Percentiles rank a stretch among this genome's conserved stretches.
phyloP scores from a whole-genome alignment of 176 grass and related monocot species.

The Carex pumila region DNA sequence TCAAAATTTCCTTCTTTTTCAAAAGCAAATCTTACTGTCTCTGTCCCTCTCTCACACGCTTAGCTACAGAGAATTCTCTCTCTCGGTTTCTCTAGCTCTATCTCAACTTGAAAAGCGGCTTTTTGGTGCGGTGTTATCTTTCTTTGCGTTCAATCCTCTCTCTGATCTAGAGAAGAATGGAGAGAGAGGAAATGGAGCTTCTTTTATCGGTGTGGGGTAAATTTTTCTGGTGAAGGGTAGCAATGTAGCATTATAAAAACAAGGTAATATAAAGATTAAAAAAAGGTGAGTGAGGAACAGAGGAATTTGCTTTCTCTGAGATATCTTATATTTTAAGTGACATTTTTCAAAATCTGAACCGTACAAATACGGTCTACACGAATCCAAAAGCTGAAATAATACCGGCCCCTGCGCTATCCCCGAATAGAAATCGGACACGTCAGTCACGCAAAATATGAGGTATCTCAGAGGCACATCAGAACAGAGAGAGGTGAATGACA shows the following conservation, averaged over 20 bases:
- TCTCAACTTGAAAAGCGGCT: neutral
- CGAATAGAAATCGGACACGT: no score
- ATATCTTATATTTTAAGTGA: no score
- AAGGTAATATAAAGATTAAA: neutral
- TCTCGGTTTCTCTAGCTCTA: neutral
- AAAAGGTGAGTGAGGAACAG: neutral
- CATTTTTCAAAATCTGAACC: no score
- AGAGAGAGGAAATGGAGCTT: constrained; percentile 10
- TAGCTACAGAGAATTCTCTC: neutral
- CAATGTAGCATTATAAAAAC: no score
- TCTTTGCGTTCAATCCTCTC: neutral
- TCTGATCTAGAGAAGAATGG: neutral
- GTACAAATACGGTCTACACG: no score
- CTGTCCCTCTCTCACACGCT: neutral
- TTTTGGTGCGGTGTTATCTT: constrained; percentile 4
- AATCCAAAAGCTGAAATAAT: no score
- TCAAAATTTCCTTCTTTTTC: neutral
- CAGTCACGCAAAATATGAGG: no score
- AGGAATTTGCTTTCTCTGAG: no score
- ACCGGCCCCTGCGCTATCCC: no score
- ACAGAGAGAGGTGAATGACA: neutral
- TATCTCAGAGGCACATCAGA: no score
- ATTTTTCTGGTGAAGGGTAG: no score
- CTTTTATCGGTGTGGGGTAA: neutral
- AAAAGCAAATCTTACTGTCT: neutral